phyloP scores from a whole-genome alignment of 1,284 basidiomycete genomes.

The Erythrobasidium hasegawianum region DNA sequence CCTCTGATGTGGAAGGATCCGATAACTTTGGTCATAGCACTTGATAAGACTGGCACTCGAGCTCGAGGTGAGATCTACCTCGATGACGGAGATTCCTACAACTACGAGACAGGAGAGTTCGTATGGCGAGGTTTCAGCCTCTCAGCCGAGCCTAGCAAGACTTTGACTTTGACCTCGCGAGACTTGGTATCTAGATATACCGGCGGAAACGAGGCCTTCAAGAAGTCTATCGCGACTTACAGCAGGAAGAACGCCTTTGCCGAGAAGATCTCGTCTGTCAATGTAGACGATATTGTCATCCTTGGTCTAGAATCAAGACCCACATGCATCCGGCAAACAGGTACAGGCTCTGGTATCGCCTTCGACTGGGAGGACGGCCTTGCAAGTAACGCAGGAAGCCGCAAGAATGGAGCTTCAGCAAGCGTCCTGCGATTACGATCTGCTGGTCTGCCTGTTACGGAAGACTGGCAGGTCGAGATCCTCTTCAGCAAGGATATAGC shows the following conservation, averaged over 20 bases:
- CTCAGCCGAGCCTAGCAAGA: conserved; percentile 44
- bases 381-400: conserved; percentile 37
- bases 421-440: conserved; percentile 40
- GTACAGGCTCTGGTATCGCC: conserved; percentile 37
- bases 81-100: conserved; percentile 87
- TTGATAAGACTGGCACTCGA: conserved; percentile 59
- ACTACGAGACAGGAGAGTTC: conserved; percentile 71
- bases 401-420: conserved; percentile 37
- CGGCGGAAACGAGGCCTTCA: conserved; percentile 50
- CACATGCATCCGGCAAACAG: conserved; percentile 40
- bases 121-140: conserved; percentile 50
- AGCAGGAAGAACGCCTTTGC: conserved; percentile 62
- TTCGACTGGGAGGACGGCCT: conserved; percentile 44
- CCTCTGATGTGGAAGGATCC: conserved; percentile 86
- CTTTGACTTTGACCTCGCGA: conserved; percentile 27
- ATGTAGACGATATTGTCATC: conserved; percentile 76
- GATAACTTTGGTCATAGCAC: conserved; percentile 81
- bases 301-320: conserved; percentile 67
- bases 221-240: conserved; percentile 45
- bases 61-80: conserved; percentile 86
- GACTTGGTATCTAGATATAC: conserved; percentile 31
- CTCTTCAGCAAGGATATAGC: conserved; percentile 35
- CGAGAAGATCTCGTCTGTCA: conserved; percentile 61
- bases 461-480: conserved; percentile 41
- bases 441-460: conserved; percentile 35